Evolutionary conservation across 768 basidiomycete genomes (phyloP).

Genomic region (Boletus subparvulus): DNA sequence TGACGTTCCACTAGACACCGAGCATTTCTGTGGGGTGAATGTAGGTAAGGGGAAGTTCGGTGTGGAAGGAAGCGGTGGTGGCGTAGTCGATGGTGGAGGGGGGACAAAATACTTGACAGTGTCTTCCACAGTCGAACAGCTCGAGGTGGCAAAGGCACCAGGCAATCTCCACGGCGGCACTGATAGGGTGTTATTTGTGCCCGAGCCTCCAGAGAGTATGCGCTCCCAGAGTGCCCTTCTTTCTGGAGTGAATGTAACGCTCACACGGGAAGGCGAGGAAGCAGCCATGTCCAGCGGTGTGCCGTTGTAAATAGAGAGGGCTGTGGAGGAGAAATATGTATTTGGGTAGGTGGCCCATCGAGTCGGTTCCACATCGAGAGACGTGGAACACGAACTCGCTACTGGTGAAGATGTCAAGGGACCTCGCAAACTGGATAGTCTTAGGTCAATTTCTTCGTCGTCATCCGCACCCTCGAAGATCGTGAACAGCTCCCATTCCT

Average conservation of each 20-base stretch:
- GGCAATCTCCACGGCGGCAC: slow-evolving; percentile 27
- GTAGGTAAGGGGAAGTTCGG: slow-evolving; percentile 7
- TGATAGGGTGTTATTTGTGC: neutral
- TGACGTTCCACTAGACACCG: neutral
- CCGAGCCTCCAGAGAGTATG: slow-evolving; percentile 28
- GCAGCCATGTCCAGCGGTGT: slow-evolving; percentile 31
- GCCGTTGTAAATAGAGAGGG: slow-evolving; percentile 53
- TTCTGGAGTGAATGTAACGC: slow-evolving; percentile 35
- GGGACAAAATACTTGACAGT: slow-evolving; percentile 24
- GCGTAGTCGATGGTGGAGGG: slow-evolving; percentile 33
- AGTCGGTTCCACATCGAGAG: slow-evolving; percentile 1
- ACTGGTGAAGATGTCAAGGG: slow-evolving; percentile 3
- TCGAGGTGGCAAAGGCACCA: slow-evolving; percentile 13
- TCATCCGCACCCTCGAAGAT: slow-evolving; percentile 41
- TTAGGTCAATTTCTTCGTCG: slow-evolving; percentile 37
- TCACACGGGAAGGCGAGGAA: slow-evolving; percentile 27
- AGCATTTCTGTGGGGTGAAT: neutral
- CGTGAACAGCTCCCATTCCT: slow-evolving; percentile 27
- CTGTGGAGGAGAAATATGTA: slow-evolving; percentile 55
- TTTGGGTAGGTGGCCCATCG: slow-evolving; percentile 68
- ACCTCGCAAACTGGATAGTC: neutral
- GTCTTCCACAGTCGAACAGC: neutral
- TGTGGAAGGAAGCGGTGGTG: slow-evolving; percentile 34
- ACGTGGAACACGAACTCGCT: neutral
- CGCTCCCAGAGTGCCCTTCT: slow-evolving; percentile 42